phyloP scores from a whole-genome alignment of 805 yeast genomes.

The Teunomyces atbi region DNA sequence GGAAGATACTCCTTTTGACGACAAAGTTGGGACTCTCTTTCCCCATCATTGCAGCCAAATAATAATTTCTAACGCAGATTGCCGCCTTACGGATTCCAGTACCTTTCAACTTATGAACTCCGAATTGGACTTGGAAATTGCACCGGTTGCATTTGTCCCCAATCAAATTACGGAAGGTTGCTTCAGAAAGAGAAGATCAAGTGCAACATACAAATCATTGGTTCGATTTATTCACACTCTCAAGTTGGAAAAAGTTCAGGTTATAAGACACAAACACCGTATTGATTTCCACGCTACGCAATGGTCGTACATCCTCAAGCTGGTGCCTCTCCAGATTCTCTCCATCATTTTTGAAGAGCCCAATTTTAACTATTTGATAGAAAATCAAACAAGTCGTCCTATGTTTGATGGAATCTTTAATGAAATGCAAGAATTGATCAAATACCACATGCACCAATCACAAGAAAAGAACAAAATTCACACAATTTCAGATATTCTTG shows the following conservation, averaged over 20 bases:
- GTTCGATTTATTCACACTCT: constrained; percentile 1
- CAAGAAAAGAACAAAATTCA: background rate
- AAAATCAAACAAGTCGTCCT: constrained; percentile 3
- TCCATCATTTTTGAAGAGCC: constrained; percentile 19
- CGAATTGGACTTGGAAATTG: background rate
- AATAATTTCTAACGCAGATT: constrained; percentile 5
- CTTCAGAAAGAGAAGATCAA: background rate
- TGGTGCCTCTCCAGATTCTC: constrained; percentile 13
- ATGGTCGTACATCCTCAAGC: constrained; percentile 1
- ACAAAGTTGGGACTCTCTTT: background rate
- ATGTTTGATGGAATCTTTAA: background rate
- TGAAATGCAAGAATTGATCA: background rate
- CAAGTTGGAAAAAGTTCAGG: background rate
- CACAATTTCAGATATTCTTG: background rate
- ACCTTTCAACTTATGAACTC: constrained; percentile 5
- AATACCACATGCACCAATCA: background rate
- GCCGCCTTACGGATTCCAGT: constrained; percentile 4
- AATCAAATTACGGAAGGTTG: background rate
- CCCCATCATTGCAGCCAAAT: background rate
- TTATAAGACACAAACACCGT: background rate
- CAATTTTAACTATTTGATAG: constrained; percentile 12
- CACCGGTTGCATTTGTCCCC: background rate
- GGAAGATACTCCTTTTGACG: constrained; percentile 1
- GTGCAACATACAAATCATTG: constrained; percentile 2
- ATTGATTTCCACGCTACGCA: background rate